Evolutionary conservation across 768 basidiomycete species (phyloP).

Genomic region (Rhizopogon rudus): DNA sequence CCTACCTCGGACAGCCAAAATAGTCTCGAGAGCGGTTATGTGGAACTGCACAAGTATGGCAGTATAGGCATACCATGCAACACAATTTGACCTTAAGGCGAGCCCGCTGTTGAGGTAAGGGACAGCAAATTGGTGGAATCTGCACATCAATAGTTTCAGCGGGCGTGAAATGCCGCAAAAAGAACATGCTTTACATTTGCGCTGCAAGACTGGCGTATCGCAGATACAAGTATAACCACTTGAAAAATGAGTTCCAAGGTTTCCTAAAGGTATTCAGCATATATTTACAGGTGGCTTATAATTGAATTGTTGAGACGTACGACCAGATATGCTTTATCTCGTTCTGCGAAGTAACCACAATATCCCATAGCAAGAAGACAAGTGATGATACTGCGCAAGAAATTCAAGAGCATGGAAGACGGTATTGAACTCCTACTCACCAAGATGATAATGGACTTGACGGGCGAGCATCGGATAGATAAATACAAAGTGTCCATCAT

Average conservation of each 20-base stretch:
- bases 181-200: not conserved
- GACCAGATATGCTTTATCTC: conserved; percentile 27
- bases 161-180: no score
- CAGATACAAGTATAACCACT: conserved; percentile 14
- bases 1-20: conserved; percentile 23
- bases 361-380: conserved; percentile 23
- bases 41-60: conserved; percentile 10
- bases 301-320: conserved; percentile 12
- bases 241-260: conserved; percentile 10
- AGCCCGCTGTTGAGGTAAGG: conserved; percentile 7
- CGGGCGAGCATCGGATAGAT: not conserved
- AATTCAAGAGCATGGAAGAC: not conserved
- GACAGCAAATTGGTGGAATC: conserved; percentile 3
- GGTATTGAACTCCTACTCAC: not conserved
- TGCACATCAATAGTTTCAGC: not conserved
- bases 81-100: conserved; percentile 9
- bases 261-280: conserved; percentile 6
- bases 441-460: not conserved
- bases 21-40: conserved; percentile 14
- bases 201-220: conserved; percentile 1
- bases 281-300: not conserved
- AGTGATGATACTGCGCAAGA: conserved; percentile 19
- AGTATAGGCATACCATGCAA: conserved; percentile 15
- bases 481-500: not conserved
- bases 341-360: conserved; percentile 16